Conservation (phyloP, 2,329 filamentous ascomycete species). For the Aplosporella prunicola region DNA sequence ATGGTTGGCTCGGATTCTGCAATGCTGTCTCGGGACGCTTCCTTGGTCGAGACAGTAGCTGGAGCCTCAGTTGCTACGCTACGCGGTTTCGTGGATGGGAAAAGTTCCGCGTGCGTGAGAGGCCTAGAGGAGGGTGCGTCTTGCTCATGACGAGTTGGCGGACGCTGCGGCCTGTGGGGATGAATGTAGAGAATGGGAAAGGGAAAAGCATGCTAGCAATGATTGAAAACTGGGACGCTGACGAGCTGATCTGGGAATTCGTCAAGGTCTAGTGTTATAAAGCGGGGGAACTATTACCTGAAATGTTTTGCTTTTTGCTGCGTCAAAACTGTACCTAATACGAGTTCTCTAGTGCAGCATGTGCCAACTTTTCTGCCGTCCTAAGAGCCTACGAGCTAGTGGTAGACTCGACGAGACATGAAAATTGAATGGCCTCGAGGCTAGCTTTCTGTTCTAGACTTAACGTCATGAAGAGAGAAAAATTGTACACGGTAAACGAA, state of each 20-base stretch:
- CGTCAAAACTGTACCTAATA: no score
- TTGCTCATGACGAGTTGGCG: conserved; percentile 2
- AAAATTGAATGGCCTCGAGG: no score
- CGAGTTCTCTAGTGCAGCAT: no score
- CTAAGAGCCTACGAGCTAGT: no score
- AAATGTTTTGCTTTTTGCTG: no score
- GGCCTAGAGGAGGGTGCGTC: not conserved
- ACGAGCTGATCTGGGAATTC: conserved; percentile 1
- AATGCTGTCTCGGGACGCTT: not conserved
- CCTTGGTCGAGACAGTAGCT: not conserved
- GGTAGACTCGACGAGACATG: no score
- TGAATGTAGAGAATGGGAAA: not conserved
- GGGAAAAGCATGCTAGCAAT: not conserved
- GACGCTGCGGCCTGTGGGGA: not conserved
- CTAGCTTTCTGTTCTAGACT: no score
- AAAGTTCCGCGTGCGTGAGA: not conserved
- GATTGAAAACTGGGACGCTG: not conserved
- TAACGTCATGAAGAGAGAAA: no score
- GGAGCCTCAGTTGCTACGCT: not conserved
- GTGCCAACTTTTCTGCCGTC: no score
- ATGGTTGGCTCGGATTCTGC: conserved; percentile 1
- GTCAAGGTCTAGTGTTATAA: not conserved
- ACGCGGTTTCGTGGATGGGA: not conserved
- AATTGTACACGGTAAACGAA: no score
- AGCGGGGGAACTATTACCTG: no score